Base-by-base conservation (phyloP, 2,329 filamentous ascomycete genomes). In the Fusarium pseudograminearum region DNA sequence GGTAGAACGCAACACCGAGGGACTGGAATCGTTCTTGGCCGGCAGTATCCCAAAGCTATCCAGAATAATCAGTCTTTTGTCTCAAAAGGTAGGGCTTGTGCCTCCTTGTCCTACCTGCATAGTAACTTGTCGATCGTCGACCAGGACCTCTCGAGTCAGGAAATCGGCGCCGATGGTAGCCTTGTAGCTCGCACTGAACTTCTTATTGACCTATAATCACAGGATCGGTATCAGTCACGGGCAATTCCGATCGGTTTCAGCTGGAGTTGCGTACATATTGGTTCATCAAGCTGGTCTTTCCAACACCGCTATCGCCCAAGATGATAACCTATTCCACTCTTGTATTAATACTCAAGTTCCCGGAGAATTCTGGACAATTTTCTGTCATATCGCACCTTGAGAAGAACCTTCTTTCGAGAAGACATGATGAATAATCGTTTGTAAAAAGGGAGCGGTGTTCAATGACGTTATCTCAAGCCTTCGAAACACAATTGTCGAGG, bases 271-370 rank as follows among this genome's bases (percentile, higher is more conserved):
- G 81, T 90, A 98, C 96, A 93, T 98, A 99, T 98, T 99, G 96
- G 85, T 99, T 99, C 96, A 99, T 99, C 89, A 99, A 90, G 83
- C 94, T 98, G 67, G 96, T 99, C 88, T 99, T 99, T 81, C 96
- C 96, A 69, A 99, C 96, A 84, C 96, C 96, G 82, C 95, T 98
- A 82, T 99, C 96, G 76, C 96, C 96, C 75, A 99, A 91, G 83
- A 99, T 98, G 78, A 99, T 99, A 78, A 99, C 94, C 95, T 98
- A 76, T 46, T 70, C 54, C 53, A 31, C 59, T 57, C 41, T 46
- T 33, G 47, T 28, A 67, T 74, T 60, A 74, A 67, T 54, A 69
- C 45, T 57, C 38, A 18, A 31, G 15, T 18, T 41, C 33, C 26
- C 46, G 11, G 12, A 30, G 5, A 38, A 40, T 15, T 34, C 34